phyloP scores from a whole-genome alignment of 495 filamentous ascomycete species.

The Evernia prunastri region DNA sequence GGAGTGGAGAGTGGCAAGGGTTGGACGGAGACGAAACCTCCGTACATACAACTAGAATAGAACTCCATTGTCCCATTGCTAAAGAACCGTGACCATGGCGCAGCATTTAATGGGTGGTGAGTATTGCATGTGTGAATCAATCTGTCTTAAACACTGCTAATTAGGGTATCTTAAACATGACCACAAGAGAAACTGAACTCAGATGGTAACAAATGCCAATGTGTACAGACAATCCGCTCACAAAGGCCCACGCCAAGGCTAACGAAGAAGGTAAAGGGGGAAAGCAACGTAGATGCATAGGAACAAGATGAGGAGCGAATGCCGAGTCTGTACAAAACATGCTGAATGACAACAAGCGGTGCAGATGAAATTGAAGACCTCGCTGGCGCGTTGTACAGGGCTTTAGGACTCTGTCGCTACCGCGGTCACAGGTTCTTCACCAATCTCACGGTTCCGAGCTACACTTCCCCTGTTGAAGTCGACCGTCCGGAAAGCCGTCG shows the following conservation, averaged over 20 bases:
- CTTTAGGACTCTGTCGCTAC: neutral
- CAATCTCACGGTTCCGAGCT: neutral
- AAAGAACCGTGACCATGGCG: neutral
- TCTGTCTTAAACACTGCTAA: neutral
- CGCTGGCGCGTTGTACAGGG: neutral
- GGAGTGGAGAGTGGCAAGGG: neutral
- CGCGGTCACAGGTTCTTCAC: neutral
- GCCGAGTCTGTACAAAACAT: neutral
- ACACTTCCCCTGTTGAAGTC: slow-evolving; percentile 9
- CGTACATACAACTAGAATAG: neutral
- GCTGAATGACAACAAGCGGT: neutral
- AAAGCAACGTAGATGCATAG: neutral
- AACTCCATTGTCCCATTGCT: neutral
- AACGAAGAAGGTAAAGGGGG: neutral
- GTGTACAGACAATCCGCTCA: neutral
- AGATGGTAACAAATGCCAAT: neutral
- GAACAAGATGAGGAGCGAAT: neutral
- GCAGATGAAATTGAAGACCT: neutral
- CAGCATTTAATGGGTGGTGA: neutral
- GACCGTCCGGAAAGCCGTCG: slow-evolving; percentile 1
- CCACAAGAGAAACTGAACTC: neutral
- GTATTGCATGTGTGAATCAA: neutral
- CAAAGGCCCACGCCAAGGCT: neutral
- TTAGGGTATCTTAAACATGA: neutral
- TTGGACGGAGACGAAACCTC: neutral